phyloP scores from a whole-genome alignment of 257 asterid species.

The Oldenlandia corymbosa region DNA sequence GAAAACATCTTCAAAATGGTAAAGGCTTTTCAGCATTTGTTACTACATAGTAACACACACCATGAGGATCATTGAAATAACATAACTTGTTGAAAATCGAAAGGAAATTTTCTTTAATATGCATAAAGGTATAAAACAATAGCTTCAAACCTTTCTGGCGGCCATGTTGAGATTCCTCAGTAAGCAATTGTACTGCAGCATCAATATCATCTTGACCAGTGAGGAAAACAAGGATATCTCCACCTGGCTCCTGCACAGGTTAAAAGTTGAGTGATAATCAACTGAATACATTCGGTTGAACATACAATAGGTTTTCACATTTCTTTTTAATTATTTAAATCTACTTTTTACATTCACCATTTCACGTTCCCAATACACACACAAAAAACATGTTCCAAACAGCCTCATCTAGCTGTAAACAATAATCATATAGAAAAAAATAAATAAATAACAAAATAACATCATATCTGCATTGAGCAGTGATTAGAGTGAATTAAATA shows the following conservation, averaged over 20 bases:
- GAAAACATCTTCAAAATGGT: neutral
- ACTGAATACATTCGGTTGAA: no score
- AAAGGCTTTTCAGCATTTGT: neutral
- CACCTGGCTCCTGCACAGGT: slow-evolving; percentile 60
- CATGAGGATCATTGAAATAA: neutral
- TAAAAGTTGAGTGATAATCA: slow-evolving; percentile 3
- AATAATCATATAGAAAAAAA: no score
- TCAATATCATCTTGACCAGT: slow-evolving; percentile 99
- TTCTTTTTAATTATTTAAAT: no score
- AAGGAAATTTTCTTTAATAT: slow-evolving; percentile 7
- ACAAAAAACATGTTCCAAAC: no score
- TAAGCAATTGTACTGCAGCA: slow-evolving; percentile 74
- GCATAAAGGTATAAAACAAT: neutral
- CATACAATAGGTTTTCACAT: no score
- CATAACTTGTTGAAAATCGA: neutral
- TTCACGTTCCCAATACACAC: no score
- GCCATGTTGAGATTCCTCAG: slow-evolving; percentile 60
- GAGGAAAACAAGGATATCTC: slow-evolving; percentile 87
- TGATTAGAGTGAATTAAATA: no score
- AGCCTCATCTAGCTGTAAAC: no score
- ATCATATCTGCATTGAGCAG: no score
- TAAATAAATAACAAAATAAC: no score
- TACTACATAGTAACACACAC: neutral
- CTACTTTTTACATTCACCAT: no score
- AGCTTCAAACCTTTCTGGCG: slow-evolving; percentile 53